Evolutionary conservation across 805 yeast genomes (phyloP), one percentile per base, ranked within the genome.

Genomic region (Dipodascopsis uninucleata): DNA sequence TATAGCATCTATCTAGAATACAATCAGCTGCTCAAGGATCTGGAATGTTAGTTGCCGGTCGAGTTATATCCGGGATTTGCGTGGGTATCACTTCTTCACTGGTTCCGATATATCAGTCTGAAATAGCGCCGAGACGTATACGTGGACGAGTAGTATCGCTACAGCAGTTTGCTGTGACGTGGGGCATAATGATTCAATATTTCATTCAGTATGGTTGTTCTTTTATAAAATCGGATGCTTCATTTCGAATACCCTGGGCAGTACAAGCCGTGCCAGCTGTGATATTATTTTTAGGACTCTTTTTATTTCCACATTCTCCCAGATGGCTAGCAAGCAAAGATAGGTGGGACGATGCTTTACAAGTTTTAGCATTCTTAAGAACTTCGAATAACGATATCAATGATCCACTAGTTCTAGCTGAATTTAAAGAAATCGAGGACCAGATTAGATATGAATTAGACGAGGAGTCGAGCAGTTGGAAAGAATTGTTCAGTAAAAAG

Each of bases 191-290:
- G 14, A 47, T 53, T 24, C 59, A 63, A 29, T 62, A 58, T 29
- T 63, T 63, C 55, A 60, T 67, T 37, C 66, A 67, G 31, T 67
- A 65, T 41, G 71, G 69, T 21, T 45, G 70, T 63, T 45, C 77
- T 71, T 60, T 69, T 70, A 4, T 66, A 58, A 43, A 61, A 72
- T 22, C 56, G 61, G 17, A 68, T 68, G n/a, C 70, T 31, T 72
- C 84, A 36, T 83, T 82, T 75, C 72, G 89, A 57, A 60, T 76
- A 20, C 83, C 79, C 47, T 71, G 89, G 84, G 68, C 77, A 55
- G 33, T 83, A 67, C 71, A 75, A 67, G 62, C 73, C 58, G 46
- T 79, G 59, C 70, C 87, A 61, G 69, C 72, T 53, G 22, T 72
- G 55, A 28, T 81, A 51, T 47, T 76, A 62, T 55, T 69, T 53